These are phyloP conservation scores for Glycine latifolia DNA, from an alignment of 306 rosid species.

Conservation along the genomic window DNA sequence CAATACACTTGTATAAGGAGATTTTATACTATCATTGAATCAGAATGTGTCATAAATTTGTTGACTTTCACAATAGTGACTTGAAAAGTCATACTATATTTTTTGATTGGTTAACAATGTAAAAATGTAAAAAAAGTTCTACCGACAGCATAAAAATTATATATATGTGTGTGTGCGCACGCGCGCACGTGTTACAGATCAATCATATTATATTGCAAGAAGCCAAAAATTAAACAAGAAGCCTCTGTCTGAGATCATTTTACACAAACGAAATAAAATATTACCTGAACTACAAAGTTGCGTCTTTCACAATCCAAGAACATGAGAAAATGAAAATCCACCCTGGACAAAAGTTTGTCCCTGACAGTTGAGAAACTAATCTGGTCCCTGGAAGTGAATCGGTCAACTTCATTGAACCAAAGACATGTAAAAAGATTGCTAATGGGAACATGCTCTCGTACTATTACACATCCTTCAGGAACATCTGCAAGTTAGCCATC, in stretches of 20 bases:
- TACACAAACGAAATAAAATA: background rate
- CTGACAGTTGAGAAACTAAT: conserved; percentile 85
- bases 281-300: conserved; percentile 91
- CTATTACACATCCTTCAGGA: conserved; percentile 95
- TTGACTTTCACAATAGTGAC: no score
- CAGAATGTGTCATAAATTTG: no score
- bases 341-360: conserved; percentile 69
- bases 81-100: no score
- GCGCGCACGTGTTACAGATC: no score
- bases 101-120: no score
- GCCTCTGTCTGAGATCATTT: background rate
- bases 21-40: no score
- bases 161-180: no score
- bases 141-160: no score
- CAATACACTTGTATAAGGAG: no score
- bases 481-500: conserved; percentile 75
- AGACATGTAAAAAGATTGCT: conserved; percentile 93
- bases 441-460: conserved; percentile 90
- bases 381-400: conserved; percentile 96
- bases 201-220: no score
- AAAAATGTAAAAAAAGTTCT: no score
- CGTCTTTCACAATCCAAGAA: conserved; percentile 94
- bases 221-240: no score
- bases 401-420: conserved; percentile 98
- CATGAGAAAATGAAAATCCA: conserved; percentile 83